phyloP scores from a whole-genome alignment of 495 filamentous ascomycete genomes.

The Cenococcum geophilum region DNA sequence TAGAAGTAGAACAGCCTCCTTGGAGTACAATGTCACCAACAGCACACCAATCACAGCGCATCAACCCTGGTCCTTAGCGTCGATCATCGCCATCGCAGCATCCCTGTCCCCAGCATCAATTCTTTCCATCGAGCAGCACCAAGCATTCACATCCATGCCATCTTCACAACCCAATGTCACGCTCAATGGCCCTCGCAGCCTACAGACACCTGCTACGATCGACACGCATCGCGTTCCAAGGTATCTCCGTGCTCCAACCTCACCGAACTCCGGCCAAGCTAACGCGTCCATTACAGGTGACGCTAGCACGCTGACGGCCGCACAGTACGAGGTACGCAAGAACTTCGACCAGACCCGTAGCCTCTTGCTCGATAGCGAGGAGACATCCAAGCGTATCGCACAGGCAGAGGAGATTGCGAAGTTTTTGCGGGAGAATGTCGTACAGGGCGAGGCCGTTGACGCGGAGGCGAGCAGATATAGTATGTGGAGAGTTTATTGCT shows the following conservation, averaged over 20 bases:
- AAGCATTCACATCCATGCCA: too few species aligned
- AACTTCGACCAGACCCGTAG: conserved; percentile 62
- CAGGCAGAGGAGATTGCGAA: conserved; percentile 79
- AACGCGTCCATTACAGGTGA: conserved; percentile 52
- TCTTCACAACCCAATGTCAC: conserved; percentile 6
- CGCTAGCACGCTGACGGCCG: conserved; percentile 54
- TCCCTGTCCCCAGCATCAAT: too few species aligned
- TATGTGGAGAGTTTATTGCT: conserved; percentile 41
- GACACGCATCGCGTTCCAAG: conserved; percentile 73
- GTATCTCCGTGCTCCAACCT: conserved; percentile 4
- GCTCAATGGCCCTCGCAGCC: conserved; percentile 60
- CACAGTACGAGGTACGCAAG: conserved; percentile 61
- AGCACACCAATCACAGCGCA: too few species aligned
- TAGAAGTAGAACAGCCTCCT: too few species aligned
- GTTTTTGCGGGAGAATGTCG: conserved; percentile 76
- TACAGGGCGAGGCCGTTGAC: conserved; percentile 61
- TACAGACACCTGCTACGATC: conserved; percentile 83
- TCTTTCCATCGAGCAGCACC: too few species aligned
- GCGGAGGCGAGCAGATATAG: conserved; percentile 55
- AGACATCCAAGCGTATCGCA: conserved; percentile 50
- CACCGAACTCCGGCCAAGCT: background rate
- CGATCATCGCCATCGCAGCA: too few species aligned
- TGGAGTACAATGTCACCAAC: too few species aligned
- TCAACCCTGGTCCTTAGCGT: too few species aligned
- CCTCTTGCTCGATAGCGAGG: conserved; percentile 49